Conservation (phyloP, 306 rosid species). For the Potentilla sterilis region DNA sequence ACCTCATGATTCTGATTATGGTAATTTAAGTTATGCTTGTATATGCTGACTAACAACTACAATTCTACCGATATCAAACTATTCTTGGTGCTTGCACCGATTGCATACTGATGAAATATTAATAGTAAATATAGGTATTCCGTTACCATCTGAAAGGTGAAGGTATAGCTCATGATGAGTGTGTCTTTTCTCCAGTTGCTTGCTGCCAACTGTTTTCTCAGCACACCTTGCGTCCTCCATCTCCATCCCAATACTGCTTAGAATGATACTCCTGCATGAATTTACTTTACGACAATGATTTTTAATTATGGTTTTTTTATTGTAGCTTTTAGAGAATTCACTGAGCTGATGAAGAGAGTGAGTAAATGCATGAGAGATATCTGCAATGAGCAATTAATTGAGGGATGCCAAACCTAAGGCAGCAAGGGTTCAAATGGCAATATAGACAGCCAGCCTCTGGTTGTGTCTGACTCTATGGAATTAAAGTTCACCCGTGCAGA, state of each 20-base stretch:
- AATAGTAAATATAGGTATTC: not conserved
- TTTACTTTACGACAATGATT: not conserved
- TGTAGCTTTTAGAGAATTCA: slow-evolving; percentile 74
- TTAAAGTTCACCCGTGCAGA: not conserved
- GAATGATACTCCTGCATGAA: not conserved
- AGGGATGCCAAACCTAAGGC: not conserved
- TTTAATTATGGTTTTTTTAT: slow-evolving; percentile 15
- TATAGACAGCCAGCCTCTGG: not conserved
- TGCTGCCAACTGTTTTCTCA: not conserved
- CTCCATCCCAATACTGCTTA: not conserved
- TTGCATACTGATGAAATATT: not conserved
- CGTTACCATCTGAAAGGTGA: not conserved
- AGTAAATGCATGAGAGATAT: slow-evolving; percentile 21
- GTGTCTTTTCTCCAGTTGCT: not conserved
- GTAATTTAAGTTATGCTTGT: slow-evolving; percentile 31
- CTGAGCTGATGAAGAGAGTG: slow-evolving; percentile 63
- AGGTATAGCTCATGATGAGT: not conserved
- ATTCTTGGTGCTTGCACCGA: not conserved
- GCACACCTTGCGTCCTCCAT: too few relatives aligned
- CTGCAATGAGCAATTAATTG: slow-evolving; percentile 4
- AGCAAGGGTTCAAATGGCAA: not conserved
- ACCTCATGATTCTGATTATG: slow-evolving; percentile 94
- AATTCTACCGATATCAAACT: not conserved
- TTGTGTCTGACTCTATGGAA: slow-evolving; percentile 1
- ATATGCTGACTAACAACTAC: not conserved